Conservation (phyloP, 805 yeast species). For the Candida manassasensis region DNA sequence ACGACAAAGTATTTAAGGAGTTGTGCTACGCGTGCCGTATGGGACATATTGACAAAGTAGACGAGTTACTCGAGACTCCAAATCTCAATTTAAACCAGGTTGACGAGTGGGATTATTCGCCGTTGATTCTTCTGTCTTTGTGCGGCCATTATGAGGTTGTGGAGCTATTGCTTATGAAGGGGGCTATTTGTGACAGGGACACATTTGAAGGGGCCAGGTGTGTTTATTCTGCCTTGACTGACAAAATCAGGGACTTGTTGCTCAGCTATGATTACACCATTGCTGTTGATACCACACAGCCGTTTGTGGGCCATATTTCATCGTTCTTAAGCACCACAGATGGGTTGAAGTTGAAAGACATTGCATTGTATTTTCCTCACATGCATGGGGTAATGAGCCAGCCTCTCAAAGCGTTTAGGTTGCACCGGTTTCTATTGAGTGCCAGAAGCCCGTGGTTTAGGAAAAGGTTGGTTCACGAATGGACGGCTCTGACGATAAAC, state of each 20-base stretch:
- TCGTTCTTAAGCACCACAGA: slow-evolving; percentile 31
- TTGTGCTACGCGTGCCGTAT: slow-evolving; percentile 62
- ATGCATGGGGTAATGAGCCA: slow-evolving; percentile 10
- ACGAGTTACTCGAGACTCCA: slow-evolving; percentile 45
- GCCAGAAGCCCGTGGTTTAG: slow-evolving; percentile 27
- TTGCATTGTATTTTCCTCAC: slow-evolving; percentile 20
- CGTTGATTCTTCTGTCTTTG: slow-evolving; percentile 64
- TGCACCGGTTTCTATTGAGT: slow-evolving; percentile 31
- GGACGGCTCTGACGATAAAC: too few species aligned
- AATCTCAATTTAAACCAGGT: slow-evolving; percentile 41
- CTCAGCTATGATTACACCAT: slow-evolving; percentile 62
- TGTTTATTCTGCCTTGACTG: slow-evolving; percentile 72
- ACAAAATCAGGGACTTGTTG: slow-evolving; percentile 54
- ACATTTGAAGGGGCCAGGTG: slow-evolving; percentile 77
- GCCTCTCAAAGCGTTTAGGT: slow-evolving; percentile 9
- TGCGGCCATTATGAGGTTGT: slow-evolving; percentile 74
- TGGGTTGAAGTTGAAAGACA: slow-evolving; percentile 28
- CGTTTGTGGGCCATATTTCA: slow-evolving; percentile 68
- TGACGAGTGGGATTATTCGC: slow-evolving; percentile 74
- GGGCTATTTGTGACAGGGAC: slow-evolving; percentile 76
- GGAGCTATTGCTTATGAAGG: slow-evolving; percentile 51
- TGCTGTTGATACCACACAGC: slow-evolving; percentile 61
- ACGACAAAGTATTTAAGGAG: slow-evolving; percentile 32
- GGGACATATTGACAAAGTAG: slow-evolving; percentile 66
- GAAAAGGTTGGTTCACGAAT: slow-evolving; percentile 15